Evolutionary conservation across 176 grass and related monocot species (phyloP).

Genomic region (Raddia guianensis): DNA sequence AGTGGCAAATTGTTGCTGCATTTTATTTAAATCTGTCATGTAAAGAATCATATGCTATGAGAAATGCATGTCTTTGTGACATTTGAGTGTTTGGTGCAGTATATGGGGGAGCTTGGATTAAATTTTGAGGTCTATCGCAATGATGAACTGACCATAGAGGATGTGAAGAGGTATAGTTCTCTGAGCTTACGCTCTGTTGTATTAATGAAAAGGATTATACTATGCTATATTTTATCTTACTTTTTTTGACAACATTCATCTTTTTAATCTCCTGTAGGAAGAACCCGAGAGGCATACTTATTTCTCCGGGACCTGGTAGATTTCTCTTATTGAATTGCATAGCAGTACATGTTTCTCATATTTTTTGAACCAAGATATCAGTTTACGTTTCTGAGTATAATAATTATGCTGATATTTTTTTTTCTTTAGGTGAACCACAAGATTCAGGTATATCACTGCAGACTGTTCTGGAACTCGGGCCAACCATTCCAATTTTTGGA

Average conservation of each 20-base stretch:
- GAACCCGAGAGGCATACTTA: conserved; percentile 92
- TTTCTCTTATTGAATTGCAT: conserved; percentile 30
- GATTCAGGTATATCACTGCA: conserved; percentile 98
- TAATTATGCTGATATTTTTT: conserved; percentile 6
- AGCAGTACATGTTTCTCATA: background rate
- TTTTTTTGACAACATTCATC: conserved; percentile 4
- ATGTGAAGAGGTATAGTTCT: conserved; percentile 71
- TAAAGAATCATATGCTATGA: background rate
- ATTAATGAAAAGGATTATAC: background rate
- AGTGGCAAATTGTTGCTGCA: background rate
- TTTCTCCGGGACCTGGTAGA: conserved; percentile 92
- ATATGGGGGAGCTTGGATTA: conserved; percentile 89
- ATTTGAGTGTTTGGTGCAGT: conserved; percentile 51
- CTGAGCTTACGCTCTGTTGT: conserved; percentile 15
- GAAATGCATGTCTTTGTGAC: conserved; percentile 27
- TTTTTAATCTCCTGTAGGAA: conserved; percentile 57
- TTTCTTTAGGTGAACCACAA: conserved; percentile 75
- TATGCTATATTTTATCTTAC: conserved; percentile 25
- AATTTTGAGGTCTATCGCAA: conserved; percentile 95
- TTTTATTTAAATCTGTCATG: conserved; percentile 19
- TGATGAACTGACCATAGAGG: conserved; percentile 88
- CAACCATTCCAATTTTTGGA: conserved; percentile 88
- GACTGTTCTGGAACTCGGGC: conserved; percentile 85
- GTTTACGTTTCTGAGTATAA: conserved; percentile 18
- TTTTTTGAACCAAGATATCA: too few relatives aligned